These are phyloP conservation scores for Rhodotorula sp. DNA, from an alignment of 1,284 basidiomycete genomes.

Conservation along the genomic window DNA sequence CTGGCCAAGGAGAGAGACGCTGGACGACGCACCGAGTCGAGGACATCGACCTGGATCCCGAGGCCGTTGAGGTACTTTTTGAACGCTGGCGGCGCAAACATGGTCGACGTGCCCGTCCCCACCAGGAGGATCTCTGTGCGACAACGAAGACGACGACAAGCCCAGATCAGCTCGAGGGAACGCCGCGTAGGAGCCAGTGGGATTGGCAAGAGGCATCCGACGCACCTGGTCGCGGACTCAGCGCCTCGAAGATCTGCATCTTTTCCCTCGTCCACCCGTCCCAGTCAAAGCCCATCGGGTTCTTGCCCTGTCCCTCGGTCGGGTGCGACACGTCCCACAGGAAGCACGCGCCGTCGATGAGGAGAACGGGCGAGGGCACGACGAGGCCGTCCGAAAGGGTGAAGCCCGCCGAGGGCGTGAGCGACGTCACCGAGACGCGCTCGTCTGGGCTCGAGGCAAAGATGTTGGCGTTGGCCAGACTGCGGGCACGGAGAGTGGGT, in stretches of 20 bases:
- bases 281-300: slow-evolving; percentile 45
- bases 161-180: neutral
- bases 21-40: slow-evolving; percentile 74
- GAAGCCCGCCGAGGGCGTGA: slow-evolving; percentile 49
- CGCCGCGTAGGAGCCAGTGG: neutral
- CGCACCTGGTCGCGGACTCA: slow-evolving; percentile 82
- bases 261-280: slow-evolving; percentile 68
- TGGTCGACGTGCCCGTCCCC: slow-evolving; percentile 75
- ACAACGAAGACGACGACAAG: neutral
- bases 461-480: slow-evolving; percentile 41
- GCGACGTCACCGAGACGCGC: slow-evolving; percentile 35
- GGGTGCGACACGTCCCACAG: slow-evolving; percentile 81
- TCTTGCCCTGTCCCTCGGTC: slow-evolving; percentile 52
- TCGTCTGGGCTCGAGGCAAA: slow-evolving; percentile 35
- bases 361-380: slow-evolving; percentile 73
- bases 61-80: slow-evolving; percentile 69
- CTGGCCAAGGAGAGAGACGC: too few species aligned
- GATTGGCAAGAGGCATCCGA: slow-evolving; percentile 9
- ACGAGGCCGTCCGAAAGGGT: slow-evolving; percentile 64
- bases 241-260: slow-evolving; percentile 76
- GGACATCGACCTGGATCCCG: slow-evolving; percentile 89
- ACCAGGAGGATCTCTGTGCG: slow-evolving; percentile 79
- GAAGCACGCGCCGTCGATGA: slow-evolving; percentile 81
- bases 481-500: neutral
- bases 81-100: slow-evolving; percentile 70